phyloP scores from a whole-genome alignment of 192 early-diverging fungal species.

The Coemansia sp. region DNA sequence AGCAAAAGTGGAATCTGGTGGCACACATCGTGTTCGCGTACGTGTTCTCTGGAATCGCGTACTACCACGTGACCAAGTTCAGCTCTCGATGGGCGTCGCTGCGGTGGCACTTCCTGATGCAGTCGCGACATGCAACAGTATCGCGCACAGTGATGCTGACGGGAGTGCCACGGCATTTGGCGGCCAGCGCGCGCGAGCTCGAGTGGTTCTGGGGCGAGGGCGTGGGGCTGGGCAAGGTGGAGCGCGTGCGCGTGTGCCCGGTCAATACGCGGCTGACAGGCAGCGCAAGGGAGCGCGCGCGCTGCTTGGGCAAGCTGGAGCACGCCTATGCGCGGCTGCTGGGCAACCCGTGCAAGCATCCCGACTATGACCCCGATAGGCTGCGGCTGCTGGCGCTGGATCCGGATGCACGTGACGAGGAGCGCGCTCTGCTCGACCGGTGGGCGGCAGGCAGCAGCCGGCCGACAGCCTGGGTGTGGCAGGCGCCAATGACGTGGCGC shows the following conservation, averaged over 20 bases:
- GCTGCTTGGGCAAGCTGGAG: slow-evolving; percentile 62
- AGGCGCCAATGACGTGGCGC: slow-evolving; percentile 52
- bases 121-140: slow-evolving; percentile 46
- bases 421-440: slow-evolving; percentile 22
- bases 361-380: slow-evolving; percentile 62
- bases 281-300: slow-evolving; percentile 59
- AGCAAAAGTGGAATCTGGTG: slow-evolving; percentile 48
- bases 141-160: slow-evolving; percentile 74
- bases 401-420: slow-evolving; percentile 19
- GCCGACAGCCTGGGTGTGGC: slow-evolving; percentile 28
- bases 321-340: slow-evolving; percentile 59
- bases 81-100: slow-evolving; percentile 54
- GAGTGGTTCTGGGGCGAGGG: slow-evolving; percentile 68
- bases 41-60: slow-evolving; percentile 52
- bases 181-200: slow-evolving; percentile 58
- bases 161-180: slow-evolving; percentile 61
- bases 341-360: slow-evolving; percentile 70
- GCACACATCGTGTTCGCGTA: slow-evolving; percentile 55
- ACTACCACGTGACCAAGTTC: slow-evolving; percentile 55
- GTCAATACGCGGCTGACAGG: slow-evolving; percentile 60
- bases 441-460: slow-evolving; percentile 25
- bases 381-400: slow-evolving; percentile 31
- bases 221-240: slow-evolving; percentile 63
- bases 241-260: slow-evolving; percentile 67
- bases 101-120: slow-evolving; percentile 59